phyloP scores from a whole-genome alignment of 1,139 yeast genomes.

The Sugiyamaella neomexicana region DNA sequence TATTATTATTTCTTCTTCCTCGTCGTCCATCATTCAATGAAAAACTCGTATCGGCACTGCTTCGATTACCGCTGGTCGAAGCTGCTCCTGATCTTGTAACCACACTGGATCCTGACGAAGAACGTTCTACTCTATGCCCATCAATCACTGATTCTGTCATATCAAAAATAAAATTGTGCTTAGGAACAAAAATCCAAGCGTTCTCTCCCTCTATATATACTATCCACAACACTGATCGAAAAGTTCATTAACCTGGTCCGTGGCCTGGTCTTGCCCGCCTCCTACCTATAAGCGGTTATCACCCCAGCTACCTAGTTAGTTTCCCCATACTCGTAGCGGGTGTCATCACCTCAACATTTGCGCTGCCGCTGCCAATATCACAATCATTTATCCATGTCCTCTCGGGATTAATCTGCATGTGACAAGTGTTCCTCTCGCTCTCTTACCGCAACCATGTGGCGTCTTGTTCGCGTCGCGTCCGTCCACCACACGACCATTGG shows the following conservation, averaged over 20 bases:
- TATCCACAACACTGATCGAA: too few relatives aligned
- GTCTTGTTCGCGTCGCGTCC: not conserved
- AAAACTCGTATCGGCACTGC: not conserved
- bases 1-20: not conserved
- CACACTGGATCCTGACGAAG: not conserved
- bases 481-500: not conserved
- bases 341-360: not conserved
- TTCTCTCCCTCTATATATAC: not conserved
- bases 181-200: too few relatives aligned
- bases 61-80: not conserved
- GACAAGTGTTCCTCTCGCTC: too few relatives aligned
- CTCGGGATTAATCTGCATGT: not conserved
- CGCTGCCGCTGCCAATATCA: not conserved
- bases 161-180: too few relatives aligned
- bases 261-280: too few relatives aligned
- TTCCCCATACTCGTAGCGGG: not conserved
- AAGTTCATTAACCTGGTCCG: too few relatives aligned
- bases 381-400: not conserved
- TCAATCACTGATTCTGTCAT: too few relatives aligned
- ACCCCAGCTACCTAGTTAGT: not conserved
- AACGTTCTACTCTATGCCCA: not conserved
- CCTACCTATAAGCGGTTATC: not conserved
- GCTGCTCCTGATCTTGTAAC: not conserved
- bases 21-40: constrained; percentile 2
- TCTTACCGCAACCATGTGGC: too few relatives aligned